These are phyloP conservation scores for Kentomonas sorsogonicus DNA, from an alignment of 208 protist genomes.

Conservation along the genomic window DNA sequence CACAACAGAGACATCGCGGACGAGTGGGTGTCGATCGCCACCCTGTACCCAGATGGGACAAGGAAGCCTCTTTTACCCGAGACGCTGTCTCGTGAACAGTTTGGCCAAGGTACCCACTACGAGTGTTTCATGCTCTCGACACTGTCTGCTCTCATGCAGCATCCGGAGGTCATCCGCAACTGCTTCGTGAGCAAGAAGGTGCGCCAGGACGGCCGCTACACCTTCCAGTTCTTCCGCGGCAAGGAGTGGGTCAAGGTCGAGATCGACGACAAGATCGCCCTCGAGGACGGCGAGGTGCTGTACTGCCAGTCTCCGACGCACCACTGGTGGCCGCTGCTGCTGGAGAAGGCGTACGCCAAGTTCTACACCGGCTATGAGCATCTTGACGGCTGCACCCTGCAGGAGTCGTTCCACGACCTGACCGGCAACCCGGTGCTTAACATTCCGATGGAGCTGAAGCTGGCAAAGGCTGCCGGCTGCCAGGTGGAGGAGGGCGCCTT, in stretches of 20 bases:
- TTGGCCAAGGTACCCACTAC: slow-evolving; percentile 75
- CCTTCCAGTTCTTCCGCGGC: slow-evolving; percentile 78
- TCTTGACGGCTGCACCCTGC: slow-evolving; percentile 66
- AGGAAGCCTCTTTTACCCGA: slow-evolving; percentile 45
- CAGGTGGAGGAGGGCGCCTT: slow-evolving; percentile 32
- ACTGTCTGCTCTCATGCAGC: slow-evolving; percentile 50
- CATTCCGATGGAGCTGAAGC: slow-evolving; percentile 53
- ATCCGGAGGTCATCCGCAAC: slow-evolving; percentile 66
- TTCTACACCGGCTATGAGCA: slow-evolving; percentile 74
- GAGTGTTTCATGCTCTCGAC: slow-evolving; percentile 81
- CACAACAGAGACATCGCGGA: slow-evolving; percentile 49
- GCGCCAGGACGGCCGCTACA: slow-evolving; percentile 74
- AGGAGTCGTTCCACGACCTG: slow-evolving; percentile 75
- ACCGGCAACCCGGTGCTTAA: slow-evolving; percentile 77
- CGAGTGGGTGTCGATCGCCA: slow-evolving; percentile 51
- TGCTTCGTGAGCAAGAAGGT: slow-evolving; percentile 80
- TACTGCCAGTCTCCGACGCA: slow-evolving; percentile 60
- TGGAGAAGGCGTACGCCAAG: slow-evolving; percentile 91
- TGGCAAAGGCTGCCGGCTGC: slow-evolving; percentile 47
- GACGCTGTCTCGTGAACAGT: slow-evolving; percentile 58
- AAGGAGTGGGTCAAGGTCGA: slow-evolving; percentile 70
- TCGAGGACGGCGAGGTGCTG: slow-evolving; percentile 40
- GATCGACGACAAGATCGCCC: slow-evolving; percentile 71
- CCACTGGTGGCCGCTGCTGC: slow-evolving; percentile 80
- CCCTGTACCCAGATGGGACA: slow-evolving; percentile 49